Base-by-base conservation (phyloP, 768 basidiomycete species). In the Russula lepida region DNA sequence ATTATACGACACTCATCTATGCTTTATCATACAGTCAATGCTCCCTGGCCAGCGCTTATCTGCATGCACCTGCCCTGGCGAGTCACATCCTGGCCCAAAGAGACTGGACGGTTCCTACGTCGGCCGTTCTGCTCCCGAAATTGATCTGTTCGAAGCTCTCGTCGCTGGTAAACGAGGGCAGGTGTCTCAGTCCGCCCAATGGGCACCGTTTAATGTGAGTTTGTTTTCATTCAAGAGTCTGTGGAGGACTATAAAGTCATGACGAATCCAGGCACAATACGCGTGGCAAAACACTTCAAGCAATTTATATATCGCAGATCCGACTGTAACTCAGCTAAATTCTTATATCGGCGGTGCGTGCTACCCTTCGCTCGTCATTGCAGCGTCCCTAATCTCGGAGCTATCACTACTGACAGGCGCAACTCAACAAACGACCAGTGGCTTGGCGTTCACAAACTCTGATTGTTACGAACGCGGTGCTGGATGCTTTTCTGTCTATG, bases 91-190 rank as follows among this genome's bases (percentile, higher is more conserved):
- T 4, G 95, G 95, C 9, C 94, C 94, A 25, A 72, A 83, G 51
- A 84, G 86, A 61, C 61, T 74, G 0, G 89, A 95, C 65, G 92
- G 92, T 32, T 78, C 85, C 2, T 94, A 66, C 56, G 74, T 89
- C 2, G 94, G 92, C 1, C 78, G 94, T 23, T 73, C 86, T 3
- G 90, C 93, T 5, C 93, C 93, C 1, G 92, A 95, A 71, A 94
- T 95, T 54, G 94, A 95, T 71, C 71, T 95, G 49, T 86, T 95
- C 60, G 94, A 95, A 74, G 92, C 92, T 7, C 84, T 88, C 73
- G 80, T 80, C 66, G 80, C 73, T 63, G 74, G 70, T 41, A 71
- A 66, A 12, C 79, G 69, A 6, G 81, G 79, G 13, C 78, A 83
- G 62, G 91, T 95, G 19, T 92, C 90, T 13, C 91, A 94, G 70